These are phyloP conservation scores for Cryphonectria japonica DNA, from an alignment of 2,329 filamentous ascomycete species.

Conservation along the genomic window DNA sequence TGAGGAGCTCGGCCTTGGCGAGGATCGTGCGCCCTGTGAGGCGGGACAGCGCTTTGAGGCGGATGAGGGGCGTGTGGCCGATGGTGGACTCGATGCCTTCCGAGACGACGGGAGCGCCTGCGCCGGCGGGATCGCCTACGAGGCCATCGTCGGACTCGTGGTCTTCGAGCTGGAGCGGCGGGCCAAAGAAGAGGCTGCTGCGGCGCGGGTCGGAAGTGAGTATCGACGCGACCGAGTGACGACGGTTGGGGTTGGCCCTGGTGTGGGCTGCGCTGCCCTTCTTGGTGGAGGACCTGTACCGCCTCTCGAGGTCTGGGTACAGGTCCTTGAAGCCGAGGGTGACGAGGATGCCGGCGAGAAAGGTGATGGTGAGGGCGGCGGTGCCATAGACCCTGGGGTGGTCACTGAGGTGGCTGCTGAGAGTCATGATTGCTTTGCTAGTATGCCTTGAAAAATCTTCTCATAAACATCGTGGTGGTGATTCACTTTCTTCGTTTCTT, in stretches of 20 bases:
- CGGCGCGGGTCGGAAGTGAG: constrained; percentile 35
- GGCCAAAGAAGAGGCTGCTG: constrained; percentile 50
- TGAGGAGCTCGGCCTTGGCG: constrained; percentile 94
- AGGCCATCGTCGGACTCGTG: constrained; percentile 47
- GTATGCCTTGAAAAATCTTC: background rate
- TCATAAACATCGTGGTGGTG: background rate
- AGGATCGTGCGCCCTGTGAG: constrained; percentile 88
- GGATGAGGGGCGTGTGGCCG: constrained; percentile 88
- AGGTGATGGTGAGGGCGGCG: constrained; percentile 71
- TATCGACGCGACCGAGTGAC: constrained; percentile 28
- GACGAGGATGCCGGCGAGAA: constrained; percentile 75
- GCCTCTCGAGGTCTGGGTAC: constrained; percentile 72
- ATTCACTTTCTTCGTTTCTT: background rate
- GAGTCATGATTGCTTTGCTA: constrained; percentile 50
- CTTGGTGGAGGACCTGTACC: constrained; percentile 52
- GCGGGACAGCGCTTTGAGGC: constrained; percentile 81
- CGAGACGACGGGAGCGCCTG: constrained; percentile 51
- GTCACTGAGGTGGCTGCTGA: constrained; percentile 47
- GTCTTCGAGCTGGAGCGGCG: constrained; percentile 60
- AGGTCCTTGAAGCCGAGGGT: constrained; percentile 80
- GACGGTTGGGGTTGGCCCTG: constrained; percentile 16
- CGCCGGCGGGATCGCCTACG: constrained; percentile 29
- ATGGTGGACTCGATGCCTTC: constrained; percentile 90
- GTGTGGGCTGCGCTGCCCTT: constrained; percentile 37
- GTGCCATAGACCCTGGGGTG: constrained; percentile 66